Percentiles rank a stretch among this genome's conserved stretches.
Conservation (phyloP, 371 early-diverging fungal genomes). For the Vairimorpha necatrix region DNA sequence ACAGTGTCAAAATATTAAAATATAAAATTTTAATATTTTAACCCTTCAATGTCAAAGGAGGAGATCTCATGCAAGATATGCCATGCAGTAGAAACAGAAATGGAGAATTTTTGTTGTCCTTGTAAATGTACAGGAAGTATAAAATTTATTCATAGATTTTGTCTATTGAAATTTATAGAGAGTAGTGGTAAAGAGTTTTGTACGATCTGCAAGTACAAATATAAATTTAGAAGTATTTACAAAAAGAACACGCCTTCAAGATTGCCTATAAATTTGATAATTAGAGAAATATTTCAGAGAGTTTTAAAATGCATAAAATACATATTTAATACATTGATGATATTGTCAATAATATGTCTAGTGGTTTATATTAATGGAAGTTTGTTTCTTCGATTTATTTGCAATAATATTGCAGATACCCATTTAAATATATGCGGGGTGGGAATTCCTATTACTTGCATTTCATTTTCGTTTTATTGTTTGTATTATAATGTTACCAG, state of each 20-base stretch:
- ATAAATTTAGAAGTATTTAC: conserved; percentile 38
- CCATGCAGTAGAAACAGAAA: conserved; percentile 19
- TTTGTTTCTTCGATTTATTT: not conserved
- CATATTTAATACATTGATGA: not conserved
- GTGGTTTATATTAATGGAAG: conserved; percentile 20
- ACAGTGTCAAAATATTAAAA: too few relatives aligned
- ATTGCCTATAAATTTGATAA: conserved; percentile 5
- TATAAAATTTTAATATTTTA: too few relatives aligned
- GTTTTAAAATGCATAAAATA: not conserved
- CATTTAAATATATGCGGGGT: not conserved
- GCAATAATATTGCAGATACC: not conserved
- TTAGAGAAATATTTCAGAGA: not conserved
- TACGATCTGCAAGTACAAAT: conserved; percentile 49
- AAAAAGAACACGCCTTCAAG: conserved; percentile 28
- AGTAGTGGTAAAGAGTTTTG: conserved; percentile 30
- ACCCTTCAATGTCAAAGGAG: not conserved
- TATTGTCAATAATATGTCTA: not conserved
- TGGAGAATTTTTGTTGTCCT: conserved; percentile 34
- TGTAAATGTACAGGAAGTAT: conserved; percentile 60
- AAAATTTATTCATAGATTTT: conserved; percentile 50
- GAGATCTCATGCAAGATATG: conserved; percentile 56
- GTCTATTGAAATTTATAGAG: conserved; percentile 54
- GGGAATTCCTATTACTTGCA: not conserved
- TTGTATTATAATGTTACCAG: not conserved
- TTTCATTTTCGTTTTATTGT: not conserved